These are phyloP conservation scores for Metschnikowia cubensis DNA, from an alignment of 805 yeast species.

Conservation along the genomic window DNA sequence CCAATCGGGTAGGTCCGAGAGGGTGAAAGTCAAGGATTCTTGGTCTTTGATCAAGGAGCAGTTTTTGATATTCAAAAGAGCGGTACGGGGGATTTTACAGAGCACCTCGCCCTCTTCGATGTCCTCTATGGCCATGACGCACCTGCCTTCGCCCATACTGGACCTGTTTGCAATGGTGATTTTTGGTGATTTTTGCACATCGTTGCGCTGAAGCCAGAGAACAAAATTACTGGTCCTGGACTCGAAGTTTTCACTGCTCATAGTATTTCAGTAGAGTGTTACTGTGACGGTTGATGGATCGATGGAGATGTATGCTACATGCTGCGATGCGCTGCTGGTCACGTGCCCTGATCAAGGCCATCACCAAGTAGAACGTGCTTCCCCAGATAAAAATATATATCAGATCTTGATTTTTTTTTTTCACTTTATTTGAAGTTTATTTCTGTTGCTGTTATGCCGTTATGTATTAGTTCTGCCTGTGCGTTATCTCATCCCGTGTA, in stretches of 20 bases:
- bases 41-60: conserved; percentile 39
- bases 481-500: too few species aligned
- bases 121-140: conserved; percentile 59
- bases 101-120: conserved; percentile 60
- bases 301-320: too few species aligned
- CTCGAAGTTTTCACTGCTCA: neutral
- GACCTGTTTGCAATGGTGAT: conserved; percentile 61
- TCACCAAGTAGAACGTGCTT: too few species aligned
- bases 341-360: neutral
- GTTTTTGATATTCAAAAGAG: conserved; percentile 57
- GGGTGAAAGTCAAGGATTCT: conserved; percentile 28
- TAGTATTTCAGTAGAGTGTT: neutral
- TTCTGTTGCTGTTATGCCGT: too few species aligned
- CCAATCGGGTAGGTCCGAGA: conserved; percentile 63
- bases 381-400: neutral
- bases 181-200: conserved; percentile 50
- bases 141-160: conserved; percentile 65
- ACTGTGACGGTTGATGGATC: neutral
- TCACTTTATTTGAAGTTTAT: too few species aligned
- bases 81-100: conserved; percentile 62
- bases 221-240: conserved; percentile 19
- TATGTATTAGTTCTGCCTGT: too few species aligned
- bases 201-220: conserved; percentile 29
- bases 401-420: too few species aligned
- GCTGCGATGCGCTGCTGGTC: conserved; percentile 2